These are phyloP conservation scores for Tritrichomonas musculus DNA, from an alignment of 208 protist genomes.

Conservation along the genomic window DNA sequence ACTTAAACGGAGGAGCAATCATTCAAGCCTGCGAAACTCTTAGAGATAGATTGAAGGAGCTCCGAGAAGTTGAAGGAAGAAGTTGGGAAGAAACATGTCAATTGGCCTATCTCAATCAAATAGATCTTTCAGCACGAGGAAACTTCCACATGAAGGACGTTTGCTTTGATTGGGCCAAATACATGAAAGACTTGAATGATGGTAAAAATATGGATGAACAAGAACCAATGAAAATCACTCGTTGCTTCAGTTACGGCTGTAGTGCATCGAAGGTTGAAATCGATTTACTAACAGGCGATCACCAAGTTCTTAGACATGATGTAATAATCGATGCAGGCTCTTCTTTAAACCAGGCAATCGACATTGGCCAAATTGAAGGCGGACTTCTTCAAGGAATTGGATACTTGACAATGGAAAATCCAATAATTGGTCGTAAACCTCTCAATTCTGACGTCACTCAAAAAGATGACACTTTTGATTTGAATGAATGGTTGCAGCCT, in stretches of 20 bases:
- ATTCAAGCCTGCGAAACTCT: slow-evolving; percentile 59
- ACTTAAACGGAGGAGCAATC: slow-evolving; percentile 68
- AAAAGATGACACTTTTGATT: too few relatives aligned
- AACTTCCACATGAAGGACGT: slow-evolving; percentile 49
- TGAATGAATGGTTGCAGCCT: neutral
- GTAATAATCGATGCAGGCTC: slow-evolving; percentile 52
- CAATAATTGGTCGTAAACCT: neutral
- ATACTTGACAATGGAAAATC: slow-evolving; percentile 4
- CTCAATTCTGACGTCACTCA: too few relatives aligned
- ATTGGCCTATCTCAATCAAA: slow-evolving; percentile 50
- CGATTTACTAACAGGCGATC: slow-evolving; percentile 53
- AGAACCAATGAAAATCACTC: slow-evolving; percentile 32
- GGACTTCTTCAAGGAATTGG: slow-evolving; percentile 38
- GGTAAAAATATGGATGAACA: slow-evolving; percentile 42
- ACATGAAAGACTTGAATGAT: too few relatives aligned
- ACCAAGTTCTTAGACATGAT: slow-evolving; percentile 47
- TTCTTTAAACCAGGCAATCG: slow-evolving; percentile 54
- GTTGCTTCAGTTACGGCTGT: slow-evolving; percentile 61
- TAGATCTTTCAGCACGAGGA: slow-evolving; percentile 58
- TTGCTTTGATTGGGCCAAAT: slow-evolving; percentile 47
- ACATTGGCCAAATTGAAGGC: slow-evolving; percentile 54
- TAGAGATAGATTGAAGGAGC: slow-evolving; percentile 42
- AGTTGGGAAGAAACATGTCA: slow-evolving; percentile 38
- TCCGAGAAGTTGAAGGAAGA: neutral
- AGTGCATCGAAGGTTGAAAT: slow-evolving; percentile 54